Evolutionary conservation across 1,284 basidiomycete species (phyloP).

Genomic region (Cryptococcus jaspeensis): DNA sequence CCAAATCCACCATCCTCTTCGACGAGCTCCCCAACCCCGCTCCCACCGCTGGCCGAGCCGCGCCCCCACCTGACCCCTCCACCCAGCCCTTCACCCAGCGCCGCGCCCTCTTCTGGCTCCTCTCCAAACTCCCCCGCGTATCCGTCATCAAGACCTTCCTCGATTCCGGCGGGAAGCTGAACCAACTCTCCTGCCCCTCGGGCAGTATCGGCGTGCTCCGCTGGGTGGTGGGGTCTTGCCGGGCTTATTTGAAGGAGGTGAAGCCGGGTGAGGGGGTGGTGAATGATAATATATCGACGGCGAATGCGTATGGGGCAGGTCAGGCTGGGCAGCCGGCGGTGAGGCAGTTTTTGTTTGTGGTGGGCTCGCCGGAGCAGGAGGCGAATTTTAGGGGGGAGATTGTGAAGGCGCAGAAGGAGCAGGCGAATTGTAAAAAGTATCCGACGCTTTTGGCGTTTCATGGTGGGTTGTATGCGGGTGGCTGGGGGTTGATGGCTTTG

Average conservation of each 20-base stretch:
- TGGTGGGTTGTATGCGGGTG: constrained; percentile 7
- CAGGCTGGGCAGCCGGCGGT: background rate
- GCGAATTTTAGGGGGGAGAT: constrained; percentile 24
- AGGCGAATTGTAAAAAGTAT: constrained; percentile 13
- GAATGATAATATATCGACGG: background rate
- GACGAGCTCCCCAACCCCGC: constrained; percentile 5
- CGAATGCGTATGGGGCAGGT: background rate
- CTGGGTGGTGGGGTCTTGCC: constrained; percentile 30
- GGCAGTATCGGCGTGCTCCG: constrained; percentile 24
- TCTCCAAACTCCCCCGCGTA: constrained; percentile 23
- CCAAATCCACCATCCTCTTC: background rate
- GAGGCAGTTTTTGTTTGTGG: constrained; percentile 30
- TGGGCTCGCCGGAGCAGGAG: constrained; percentile 30
- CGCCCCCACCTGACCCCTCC: background rate
- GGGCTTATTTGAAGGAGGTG: constrained; percentile 27
- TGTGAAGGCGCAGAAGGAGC: constrained; percentile 9
- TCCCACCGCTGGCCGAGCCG: background rate
- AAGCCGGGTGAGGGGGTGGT: constrained; percentile 24
- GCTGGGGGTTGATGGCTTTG: background rate
- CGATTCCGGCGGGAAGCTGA: constrained; percentile 12
- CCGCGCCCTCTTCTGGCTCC: constrained; percentile 20
- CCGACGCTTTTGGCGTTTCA: constrained; percentile 31
- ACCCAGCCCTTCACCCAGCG: constrained; percentile 5
- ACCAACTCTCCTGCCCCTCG: constrained; percentile 5
- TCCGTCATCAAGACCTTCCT: constrained; percentile 19